These are phyloP conservation scores for Maudiozyma humilis DNA, from an alignment of 1,139 yeast genomes.

Conservation along the genomic window DNA sequence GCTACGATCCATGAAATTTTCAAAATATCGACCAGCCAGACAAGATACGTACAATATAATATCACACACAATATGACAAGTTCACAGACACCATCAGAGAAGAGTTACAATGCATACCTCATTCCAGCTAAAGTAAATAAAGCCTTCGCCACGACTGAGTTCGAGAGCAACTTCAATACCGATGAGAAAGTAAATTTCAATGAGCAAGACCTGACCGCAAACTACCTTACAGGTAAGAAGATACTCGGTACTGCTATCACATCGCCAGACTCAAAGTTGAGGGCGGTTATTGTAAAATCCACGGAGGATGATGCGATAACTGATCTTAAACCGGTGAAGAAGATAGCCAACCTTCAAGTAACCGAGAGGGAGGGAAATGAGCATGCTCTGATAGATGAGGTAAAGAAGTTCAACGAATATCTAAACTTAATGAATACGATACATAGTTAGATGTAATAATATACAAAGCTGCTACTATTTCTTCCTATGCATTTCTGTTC, in stretches of 20 bases:
- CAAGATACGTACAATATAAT: background rate
- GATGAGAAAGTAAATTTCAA: background rate
- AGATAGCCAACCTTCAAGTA: constrained; percentile 8
- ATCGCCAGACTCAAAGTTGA: background rate
- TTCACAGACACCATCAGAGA: background rate
- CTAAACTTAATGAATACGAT: constrained; percentile 13
- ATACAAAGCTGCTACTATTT: background rate
- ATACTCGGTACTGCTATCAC: constrained; percentile 1
- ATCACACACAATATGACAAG: background rate
- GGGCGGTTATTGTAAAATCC: background rate
- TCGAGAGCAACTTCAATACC: constrained; percentile 1
- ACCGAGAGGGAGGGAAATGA: constrained; percentile 27
- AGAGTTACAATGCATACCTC: constrained; percentile 1
- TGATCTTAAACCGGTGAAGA: background rate
- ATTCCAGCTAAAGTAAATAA: constrained; percentile 6
- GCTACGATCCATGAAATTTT: too few species aligned
- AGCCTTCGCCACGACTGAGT: constrained; percentile 4
- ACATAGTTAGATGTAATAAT: constrained; percentile 8
- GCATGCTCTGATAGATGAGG: constrained; percentile 14
- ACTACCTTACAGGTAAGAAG: constrained; percentile 7
- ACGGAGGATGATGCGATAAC: background rate
- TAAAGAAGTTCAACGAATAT: constrained; percentile 16
- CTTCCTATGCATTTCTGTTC: too few species aligned
- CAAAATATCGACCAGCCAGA: too few species aligned
- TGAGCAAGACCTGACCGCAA: background rate